Conservation (phyloP, 139 green algal genomes). For the Tetradesmus lagerheimii region DNA sequence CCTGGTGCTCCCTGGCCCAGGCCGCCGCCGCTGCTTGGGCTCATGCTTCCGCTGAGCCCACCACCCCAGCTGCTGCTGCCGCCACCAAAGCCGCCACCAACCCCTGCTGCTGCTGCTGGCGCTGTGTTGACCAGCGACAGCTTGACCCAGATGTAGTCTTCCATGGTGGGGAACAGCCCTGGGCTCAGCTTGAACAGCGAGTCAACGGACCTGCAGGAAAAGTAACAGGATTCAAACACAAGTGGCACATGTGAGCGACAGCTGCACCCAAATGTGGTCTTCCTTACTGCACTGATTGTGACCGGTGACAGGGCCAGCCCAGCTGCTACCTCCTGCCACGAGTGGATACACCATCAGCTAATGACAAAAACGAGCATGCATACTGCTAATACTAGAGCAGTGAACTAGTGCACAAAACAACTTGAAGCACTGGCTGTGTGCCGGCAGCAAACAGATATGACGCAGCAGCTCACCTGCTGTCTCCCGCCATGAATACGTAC, state of each 20-base stretch:
- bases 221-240: neutral
- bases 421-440: no score
- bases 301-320: constrained; percentile 80
- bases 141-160: constrained; percentile 95
- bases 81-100: neutral
- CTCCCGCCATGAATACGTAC: no score
- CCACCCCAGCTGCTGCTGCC: neutral
- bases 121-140: constrained; percentile 67
- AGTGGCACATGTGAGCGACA: constrained; percentile 56
- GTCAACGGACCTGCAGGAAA: constrained; percentile 61
- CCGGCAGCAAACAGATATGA: no score
- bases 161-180: constrained; percentile 87
- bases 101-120: constrained; percentile 1
- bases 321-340: constrained; percentile 68
- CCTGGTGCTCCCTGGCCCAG: neutral
- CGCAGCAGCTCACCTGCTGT: no score
- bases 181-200: constrained; percentile 58
- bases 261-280: constrained; percentile 93
- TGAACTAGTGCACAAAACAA: no score
- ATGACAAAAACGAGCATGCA: no score
- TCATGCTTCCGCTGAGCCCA: neutral
- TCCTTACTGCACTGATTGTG: no score
- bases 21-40: constrained; percentile 13
- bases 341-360: constrained; percentile 74
- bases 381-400: no score